Evolutionary conservation across 2,329 filamentous ascomycete species (phyloP), one percentile per base, ranked within the genome.

Genomic region (Penicillium sp.): DNA sequence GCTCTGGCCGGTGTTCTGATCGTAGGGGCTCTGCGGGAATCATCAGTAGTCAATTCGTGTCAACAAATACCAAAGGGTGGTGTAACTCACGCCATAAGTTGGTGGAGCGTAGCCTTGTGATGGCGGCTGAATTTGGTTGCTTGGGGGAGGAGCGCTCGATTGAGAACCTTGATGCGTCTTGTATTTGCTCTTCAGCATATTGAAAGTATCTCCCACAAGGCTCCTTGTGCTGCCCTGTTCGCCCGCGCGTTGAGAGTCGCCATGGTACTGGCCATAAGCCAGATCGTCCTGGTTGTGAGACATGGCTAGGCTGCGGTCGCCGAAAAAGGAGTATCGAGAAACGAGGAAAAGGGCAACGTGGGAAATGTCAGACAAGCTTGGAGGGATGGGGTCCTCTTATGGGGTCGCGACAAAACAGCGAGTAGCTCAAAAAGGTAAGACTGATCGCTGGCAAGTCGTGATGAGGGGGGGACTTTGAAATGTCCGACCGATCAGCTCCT

Each of bases 221-320:
- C 83, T 82, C 46, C 84, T 78, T 48, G 84, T 79, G 46, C 75
- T 76, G 49, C 81, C 80, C 41, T 66, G 70, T 47, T 67, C 65
- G 6, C 67, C 73, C 56, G 70, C 73, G 56, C 72, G 75, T 66
- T 68, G 71, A 67, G 62, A 75, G 64, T 66, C 69, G 41, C 38
- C 71, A 70, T 77, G 70, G 67, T 84, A 84, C 41, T 83, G 80
- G 64, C 85, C 85, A 70, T 87, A 87, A 58, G 85, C 85, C 70
- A 87, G 70, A 64, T 80, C 78, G 67, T 86, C 82, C 66, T 86
- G 81, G 60, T 78, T 71, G 54, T 75, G 69, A 19, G 78, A 75
- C 78, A 80, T 80, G 30, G 51, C 47, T 45, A 30, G 41, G 38
- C 50, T 50, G 45, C 29, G 41, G 26, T 54, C 17, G 29, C 11